These are phyloP conservation scores for Calcarisporium arbuscula DNA, from an alignment of 2,329 filamentous ascomycete genomes.

Conservation along the genomic window DNA sequence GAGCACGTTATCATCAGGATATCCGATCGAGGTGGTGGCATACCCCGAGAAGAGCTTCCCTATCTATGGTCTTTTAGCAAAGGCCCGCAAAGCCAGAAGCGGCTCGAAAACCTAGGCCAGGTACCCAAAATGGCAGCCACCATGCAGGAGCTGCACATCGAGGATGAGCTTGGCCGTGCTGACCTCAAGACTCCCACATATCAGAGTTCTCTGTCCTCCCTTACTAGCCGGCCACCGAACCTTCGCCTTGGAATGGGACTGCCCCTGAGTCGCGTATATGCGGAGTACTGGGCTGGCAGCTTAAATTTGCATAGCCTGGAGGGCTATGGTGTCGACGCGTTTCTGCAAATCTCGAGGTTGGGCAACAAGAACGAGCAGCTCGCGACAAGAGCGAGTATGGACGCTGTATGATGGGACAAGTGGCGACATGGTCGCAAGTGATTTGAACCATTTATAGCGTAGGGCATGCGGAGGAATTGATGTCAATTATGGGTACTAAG, in stretches of 20 bases:
- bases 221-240: constrained; percentile 80
- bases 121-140: constrained; percentile 92
- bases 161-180: constrained; percentile 32
- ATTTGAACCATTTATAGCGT: no score
- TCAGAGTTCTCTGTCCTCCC: constrained; percentile 64
- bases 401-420: constrained; percentile 62
- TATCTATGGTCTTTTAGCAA: constrained; percentile 97
- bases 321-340: constrained; percentile 93
- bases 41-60: constrained; percentile 76
- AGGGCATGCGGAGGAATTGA: no score
- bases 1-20: constrained; percentile 96
- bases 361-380: constrained; percentile 98
- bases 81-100: constrained; percentile 69
- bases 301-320: constrained; percentile 88
- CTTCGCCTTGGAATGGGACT: constrained; percentile 86
- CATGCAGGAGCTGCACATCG: constrained; percentile 71
- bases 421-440: no score
- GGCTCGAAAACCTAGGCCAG: constrained; percentile 76
- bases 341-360: constrained; percentile 90
- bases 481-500: no score
- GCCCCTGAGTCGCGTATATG: constrained; percentile 89
- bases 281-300: constrained; percentile 95
- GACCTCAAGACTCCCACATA: constrained; percentile 36
- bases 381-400: constrained; percentile 69
- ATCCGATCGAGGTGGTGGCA: constrained; percentile 90